Base-by-base conservation (phyloP, 2,329 filamentous ascomycete species). In the Leptographium flavum region DNA sequence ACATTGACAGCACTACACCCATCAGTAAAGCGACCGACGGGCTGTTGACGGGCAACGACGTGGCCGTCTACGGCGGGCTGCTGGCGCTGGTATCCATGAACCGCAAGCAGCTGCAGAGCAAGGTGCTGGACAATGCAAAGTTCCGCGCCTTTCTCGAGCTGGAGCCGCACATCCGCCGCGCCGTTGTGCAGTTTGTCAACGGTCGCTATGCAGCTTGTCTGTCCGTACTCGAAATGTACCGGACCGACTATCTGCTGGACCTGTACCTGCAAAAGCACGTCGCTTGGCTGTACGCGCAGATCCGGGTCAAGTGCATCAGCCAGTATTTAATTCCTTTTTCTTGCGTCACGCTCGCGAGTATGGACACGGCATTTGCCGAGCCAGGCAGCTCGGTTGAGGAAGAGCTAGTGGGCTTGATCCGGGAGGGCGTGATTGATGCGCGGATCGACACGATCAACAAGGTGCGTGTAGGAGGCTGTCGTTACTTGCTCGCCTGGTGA, bases 281-380 rank as follows among this genome's bases (percentile, higher is more conserved):
- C 17, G 58, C 71, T 32, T 64, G 67, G 1, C 69, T 98, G 19
- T 92, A 88, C 64, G 68, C 73, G 11, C 67, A 70, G 40, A 87
- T 98, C 53, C 79, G 92, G 47, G 83, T 74, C 56, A 95, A 95
- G 66, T 90, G 88, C 56, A 95, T 98, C 48, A 76, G 88, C 22
- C 86, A 94, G 57, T 96, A 95, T 63, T 83, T 94, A 55, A 73
- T 86, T 22, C 88, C 92, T 0, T 98, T 94, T 61, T 93, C 83
- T 36, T 81, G 81, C 52, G 87, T 95, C 49, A 88, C 83, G 0
- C 69, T 96, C 5, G 73, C 81, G 19, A 87, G 79, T 49, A 76
- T 98, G 68, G 78, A 83, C 9, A 69, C 73, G 31, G 81, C 85
- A 2, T 96, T 98, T 60, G 79, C 77, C 0, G 66, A 70, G 3